Conservation (phyloP, 495 filamentous ascomycete genomes). For the Lepidopterella palustris region DNA sequence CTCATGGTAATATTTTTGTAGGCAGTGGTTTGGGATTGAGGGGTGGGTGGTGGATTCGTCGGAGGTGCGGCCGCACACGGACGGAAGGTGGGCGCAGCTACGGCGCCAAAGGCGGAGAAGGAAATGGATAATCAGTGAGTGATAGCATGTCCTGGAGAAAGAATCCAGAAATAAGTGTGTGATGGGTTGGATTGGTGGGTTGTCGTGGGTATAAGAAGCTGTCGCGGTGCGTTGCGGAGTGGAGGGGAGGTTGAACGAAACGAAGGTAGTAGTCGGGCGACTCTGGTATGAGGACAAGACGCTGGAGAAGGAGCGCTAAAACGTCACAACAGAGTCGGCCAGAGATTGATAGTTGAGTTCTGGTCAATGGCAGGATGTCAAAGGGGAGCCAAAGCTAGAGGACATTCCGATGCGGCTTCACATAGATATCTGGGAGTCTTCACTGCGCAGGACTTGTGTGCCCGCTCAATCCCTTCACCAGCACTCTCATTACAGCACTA, state of each 20-base stretch:
- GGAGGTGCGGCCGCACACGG: slow-evolving; percentile 17
- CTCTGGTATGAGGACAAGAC: too few species aligned
- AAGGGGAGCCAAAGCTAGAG: too few species aligned
- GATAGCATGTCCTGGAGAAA: slow-evolving; percentile 19
- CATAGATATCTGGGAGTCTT: too few species aligned
- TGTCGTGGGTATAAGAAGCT: not conserved
- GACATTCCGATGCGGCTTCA: too few species aligned
- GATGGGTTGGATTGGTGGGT: not conserved
- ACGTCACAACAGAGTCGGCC: too few species aligned
- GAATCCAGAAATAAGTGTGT: not conserved
- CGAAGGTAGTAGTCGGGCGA: too few species aligned
- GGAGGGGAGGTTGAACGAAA: not conserved
- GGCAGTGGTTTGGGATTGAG: slow-evolving; percentile 5
- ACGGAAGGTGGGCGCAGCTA: slow-evolving; percentile 5
- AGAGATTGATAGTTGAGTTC: too few species aligned
- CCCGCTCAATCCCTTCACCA: too few species aligned
- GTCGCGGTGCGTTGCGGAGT: not conserved
- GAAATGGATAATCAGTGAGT: slow-evolving; percentile 2
- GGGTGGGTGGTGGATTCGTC: not conserved
- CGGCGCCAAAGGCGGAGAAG: not conserved
- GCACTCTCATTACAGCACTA: too few species aligned
- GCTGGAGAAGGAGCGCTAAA: too few species aligned
- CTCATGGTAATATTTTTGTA: slow-evolving; percentile 15
- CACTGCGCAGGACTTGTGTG: too few species aligned
- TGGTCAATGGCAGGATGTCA: too few species aligned